Percentiles rank a stretch among this genome's conserved stretches.
Evolutionary conservation across 179 eudicot species (phyloP).

Genomic region (Beta macrorhiza): DNA sequence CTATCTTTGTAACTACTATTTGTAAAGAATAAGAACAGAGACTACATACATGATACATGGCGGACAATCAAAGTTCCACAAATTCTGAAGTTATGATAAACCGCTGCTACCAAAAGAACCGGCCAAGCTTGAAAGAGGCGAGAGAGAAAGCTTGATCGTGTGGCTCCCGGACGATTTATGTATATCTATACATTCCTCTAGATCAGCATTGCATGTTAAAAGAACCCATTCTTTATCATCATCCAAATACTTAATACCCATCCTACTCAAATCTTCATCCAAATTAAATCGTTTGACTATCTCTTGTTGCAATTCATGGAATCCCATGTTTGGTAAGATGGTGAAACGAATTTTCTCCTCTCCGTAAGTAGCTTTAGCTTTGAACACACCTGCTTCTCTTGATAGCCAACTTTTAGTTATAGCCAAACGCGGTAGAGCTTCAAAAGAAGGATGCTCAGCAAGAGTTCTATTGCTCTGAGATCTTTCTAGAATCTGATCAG

Average conservation of each 20-base stretch:
- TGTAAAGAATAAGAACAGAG: slow-evolving; percentile 28
- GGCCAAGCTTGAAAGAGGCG: slow-evolving; percentile 39
- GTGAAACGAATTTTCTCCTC: slow-evolving; percentile 69
- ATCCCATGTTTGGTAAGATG: slow-evolving; percentile 55
- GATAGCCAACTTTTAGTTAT: slow-evolving; percentile 30
- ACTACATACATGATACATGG: slow-evolving; percentile 38
- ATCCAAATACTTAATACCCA: slow-evolving; percentile 75
- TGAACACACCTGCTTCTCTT: slow-evolving; percentile 32
- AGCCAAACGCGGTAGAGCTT: slow-evolving; percentile 34
- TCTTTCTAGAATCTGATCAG: slow-evolving; percentile 25
- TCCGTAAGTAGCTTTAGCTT: slow-evolving; percentile 62
- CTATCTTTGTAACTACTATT: slow-evolving; percentile 24
- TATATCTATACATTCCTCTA: slow-evolving; percentile 77
- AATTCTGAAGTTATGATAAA: slow-evolving; percentile 29
- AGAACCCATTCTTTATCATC: slow-evolving; percentile 91
- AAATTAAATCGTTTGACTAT: slow-evolving; percentile 54
- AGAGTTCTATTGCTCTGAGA: slow-evolving; percentile 43
- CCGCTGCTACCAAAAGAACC: slow-evolving; percentile 56
- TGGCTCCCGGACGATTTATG: slow-evolving; percentile 49
- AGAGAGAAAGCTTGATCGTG: slow-evolving; percentile 62
- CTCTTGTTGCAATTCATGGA: slow-evolving; percentile 51
- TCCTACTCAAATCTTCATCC: slow-evolving; percentile 42
- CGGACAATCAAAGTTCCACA: slow-evolving; percentile 17
- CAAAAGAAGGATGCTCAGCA: slow-evolving; percentile 33
- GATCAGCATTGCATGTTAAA: slow-evolving; percentile 81